A percentile compares a stretch with the other conserved stretches of the same genome.
Evolutionary conservation across 2,329 filamentous ascomycete species (phyloP).

Genomic region (Aspergillus chevalieri): DNA sequence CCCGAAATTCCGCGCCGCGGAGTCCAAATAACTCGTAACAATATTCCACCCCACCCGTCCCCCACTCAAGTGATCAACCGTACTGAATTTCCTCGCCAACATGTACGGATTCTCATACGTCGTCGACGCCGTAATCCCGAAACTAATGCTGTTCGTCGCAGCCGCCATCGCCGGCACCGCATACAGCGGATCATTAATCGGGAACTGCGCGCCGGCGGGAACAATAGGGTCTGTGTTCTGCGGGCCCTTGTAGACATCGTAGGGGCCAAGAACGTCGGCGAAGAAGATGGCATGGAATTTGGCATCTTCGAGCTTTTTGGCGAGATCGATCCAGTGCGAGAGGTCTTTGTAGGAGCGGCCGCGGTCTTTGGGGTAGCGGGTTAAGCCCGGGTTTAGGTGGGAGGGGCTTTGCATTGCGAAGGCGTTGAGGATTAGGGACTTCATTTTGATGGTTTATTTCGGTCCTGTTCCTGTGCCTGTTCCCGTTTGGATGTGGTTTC

Average conservation of each 20-base stretch:
- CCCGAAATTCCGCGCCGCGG: constrained; percentile 44
- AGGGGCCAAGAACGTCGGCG: constrained; percentile 45
- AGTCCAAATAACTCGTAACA: constrained; percentile 45
- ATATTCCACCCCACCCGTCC: constrained; percentile 51
- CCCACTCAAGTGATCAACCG: constrained; percentile 47
- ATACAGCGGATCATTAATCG: constrained; percentile 39
- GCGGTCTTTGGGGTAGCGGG: constrained; percentile 30
- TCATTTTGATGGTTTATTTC: constrained; percentile 12
- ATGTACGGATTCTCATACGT: constrained; percentile 53
- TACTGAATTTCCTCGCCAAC: constrained; percentile 49
- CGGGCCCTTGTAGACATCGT: constrained; percentile 43
- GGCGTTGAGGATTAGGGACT: constrained; percentile 43
- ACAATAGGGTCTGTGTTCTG: constrained; percentile 35
- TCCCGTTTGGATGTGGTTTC: too few relatives aligned
- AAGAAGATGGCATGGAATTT: constrained; percentile 49
- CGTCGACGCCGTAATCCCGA: constrained; percentile 50
- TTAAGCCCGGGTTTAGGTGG: constrained; percentile 41
- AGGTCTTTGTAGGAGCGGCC: constrained; percentile 37
- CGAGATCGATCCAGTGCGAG: constrained; percentile 44
- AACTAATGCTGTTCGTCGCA: constrained; percentile 42
- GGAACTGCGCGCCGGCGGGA: constrained; percentile 37
- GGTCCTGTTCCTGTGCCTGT: too few relatives aligned
- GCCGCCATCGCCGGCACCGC: constrained; percentile 43
- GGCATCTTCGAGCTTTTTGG: constrained; percentile 43
- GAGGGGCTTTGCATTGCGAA: constrained; percentile 45